Percentiles rank a stretch among this genome's conserved stretches.
phyloP scores from a whole-genome alignment of 441 rosid species.

The Croton laevigatus region DNA sequence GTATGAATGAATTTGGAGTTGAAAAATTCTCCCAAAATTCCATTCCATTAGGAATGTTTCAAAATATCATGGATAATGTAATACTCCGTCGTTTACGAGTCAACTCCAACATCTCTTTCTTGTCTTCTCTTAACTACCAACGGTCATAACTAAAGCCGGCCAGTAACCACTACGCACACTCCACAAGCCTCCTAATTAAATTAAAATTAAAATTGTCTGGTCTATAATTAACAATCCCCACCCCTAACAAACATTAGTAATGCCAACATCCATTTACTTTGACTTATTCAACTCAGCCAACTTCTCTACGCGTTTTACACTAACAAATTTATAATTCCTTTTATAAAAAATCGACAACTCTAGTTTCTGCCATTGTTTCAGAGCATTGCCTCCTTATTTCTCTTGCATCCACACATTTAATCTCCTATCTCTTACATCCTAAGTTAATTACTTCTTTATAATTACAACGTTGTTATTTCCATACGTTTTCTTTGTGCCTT shows the following conservation, averaged over 20 bases:
- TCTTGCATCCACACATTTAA: neutral
- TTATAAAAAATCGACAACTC: too few species aligned
- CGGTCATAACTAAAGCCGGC: neutral
- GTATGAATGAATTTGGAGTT: too few species aligned
- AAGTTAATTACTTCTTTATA: neutral
- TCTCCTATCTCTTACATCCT: neutral
- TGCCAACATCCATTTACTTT: neutral
- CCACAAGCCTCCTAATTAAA: neutral
- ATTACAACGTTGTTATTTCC: neutral
- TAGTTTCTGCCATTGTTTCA: neutral
- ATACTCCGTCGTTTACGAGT: too few species aligned
- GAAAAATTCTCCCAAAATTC: too few species aligned
- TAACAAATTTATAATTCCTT: too few species aligned
- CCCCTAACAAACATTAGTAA: constrained; percentile 7
- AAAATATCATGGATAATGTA: too few species aligned
- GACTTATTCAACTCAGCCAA: neutral
- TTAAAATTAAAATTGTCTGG: too few species aligned
- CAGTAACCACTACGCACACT: neutral
- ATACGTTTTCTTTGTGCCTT: neutral
- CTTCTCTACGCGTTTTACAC: neutral
- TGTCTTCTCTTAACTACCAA: neutral
- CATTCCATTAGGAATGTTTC: too few species aligned
- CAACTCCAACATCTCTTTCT: too few species aligned
- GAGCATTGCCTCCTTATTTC: neutral
- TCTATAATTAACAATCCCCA: too few species aligned